Percentiles rank a stretch among this genome's conserved stretches.
Conservation (phyloP, 768 basidiomycete genomes). For the Gymnopilus junonius region DNA sequence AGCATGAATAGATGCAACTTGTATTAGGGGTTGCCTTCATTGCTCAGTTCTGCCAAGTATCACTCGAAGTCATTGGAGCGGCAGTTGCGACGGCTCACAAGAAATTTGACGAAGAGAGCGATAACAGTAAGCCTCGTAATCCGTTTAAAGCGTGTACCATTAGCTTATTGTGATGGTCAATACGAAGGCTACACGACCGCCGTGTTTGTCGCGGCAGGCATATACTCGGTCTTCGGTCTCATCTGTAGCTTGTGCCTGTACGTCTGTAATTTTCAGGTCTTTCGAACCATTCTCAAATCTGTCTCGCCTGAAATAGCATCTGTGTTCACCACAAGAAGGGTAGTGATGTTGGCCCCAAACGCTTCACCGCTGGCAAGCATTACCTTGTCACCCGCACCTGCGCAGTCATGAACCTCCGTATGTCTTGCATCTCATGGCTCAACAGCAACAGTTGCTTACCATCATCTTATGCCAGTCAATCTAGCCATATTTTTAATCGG, state of each 20-base stretch:
- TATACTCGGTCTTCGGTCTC: neutral
- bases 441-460: neutral
- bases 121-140: neutral
- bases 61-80: neutral
- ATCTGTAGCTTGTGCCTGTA: neutral
- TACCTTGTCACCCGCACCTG: neutral
- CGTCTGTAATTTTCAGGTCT: neutral
- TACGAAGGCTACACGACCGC: neutral
- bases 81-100: neutral
- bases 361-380: constrained; percentile 3
- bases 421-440: neutral
- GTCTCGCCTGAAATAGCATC: neutral
- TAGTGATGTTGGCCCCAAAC: neutral
- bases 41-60: constrained; percentile 3
- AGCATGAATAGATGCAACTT: neutral
- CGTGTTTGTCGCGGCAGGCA: neutral
- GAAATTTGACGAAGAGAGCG: neutral
- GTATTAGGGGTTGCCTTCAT: neutral
- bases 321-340: neutral
- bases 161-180: neutral
- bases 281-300: neutral
- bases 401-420: constrained; percentile 1
- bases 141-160: neutral
- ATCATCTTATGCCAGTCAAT: neutral
- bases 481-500: neutral